phyloP scores from a whole-genome alignment of 2,329 filamentous ascomycete species.

The Penicillium hesseltinei region DNA sequence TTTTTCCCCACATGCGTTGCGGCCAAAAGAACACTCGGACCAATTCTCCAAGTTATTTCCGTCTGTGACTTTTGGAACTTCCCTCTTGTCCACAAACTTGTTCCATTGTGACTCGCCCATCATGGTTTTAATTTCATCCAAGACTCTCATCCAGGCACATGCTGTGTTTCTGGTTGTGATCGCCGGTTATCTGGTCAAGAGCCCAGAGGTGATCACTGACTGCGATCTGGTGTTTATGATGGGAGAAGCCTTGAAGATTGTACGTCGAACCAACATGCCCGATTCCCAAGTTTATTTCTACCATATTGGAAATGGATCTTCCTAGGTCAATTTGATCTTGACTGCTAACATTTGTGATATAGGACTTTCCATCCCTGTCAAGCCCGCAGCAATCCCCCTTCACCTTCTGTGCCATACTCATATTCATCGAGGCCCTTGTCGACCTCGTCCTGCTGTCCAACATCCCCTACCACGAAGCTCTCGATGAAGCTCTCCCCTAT shows the following conservation, averaged over 20 bases:
- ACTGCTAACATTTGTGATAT: conserved; percentile 8
- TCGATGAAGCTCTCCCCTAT: conserved; percentile 56
- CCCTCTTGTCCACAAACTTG: neutral
- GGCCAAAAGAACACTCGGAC: conserved; percentile 11
- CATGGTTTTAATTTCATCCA: conserved; percentile 81
- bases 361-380: conserved; percentile 63
- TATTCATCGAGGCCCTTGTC: conserved; percentile 62
- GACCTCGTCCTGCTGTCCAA: conserved; percentile 63
- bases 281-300: neutral
- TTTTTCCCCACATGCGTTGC: conserved; percentile 25
- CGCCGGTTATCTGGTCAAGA: conserved; percentile 78
- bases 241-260: conserved; percentile 79
- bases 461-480: conserved; percentile 63
- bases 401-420: conserved; percentile 65
- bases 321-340: neutral
- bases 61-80: neutral
- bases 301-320: neutral
- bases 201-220: conserved; percentile 69
- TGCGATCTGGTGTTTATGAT: conserved; percentile 78
- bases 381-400: conserved; percentile 63
- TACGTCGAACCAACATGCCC: conserved; percentile 40
- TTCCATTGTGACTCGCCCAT: conserved; percentile 17
- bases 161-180: conserved; percentile 82
- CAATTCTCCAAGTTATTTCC: conserved; percentile 10
- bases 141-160: conserved; percentile 75